Evolutionary conservation across 768 basidiomycete species (phyloP).

Genomic region (Boletus rubescentipes): DNA sequence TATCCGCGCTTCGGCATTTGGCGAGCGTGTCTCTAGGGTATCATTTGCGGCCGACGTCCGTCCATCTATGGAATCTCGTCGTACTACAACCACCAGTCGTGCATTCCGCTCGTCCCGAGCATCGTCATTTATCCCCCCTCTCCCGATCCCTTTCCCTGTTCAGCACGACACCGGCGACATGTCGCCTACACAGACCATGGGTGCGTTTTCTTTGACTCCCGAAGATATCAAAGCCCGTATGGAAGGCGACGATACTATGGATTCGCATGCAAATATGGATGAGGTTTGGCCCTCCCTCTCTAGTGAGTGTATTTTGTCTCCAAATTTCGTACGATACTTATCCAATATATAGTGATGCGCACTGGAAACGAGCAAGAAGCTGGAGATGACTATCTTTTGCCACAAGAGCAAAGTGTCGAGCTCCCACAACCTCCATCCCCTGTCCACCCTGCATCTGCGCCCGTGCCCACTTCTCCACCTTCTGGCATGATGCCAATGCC

Average conservation of each 20-base stretch:
- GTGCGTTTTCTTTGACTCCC: slow-evolving; percentile 44
- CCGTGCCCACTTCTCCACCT: slow-evolving; percentile 35
- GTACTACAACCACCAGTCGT: slow-evolving; percentile 41
- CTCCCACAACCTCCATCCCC: slow-evolving; percentile 37
- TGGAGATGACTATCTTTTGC: slow-evolving; percentile 48
- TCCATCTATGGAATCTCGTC: slow-evolving; percentile 45
- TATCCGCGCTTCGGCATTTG: slow-evolving; percentile 48
- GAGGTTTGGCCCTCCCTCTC: slow-evolving; percentile 69
- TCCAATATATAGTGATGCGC: slow-evolving; percentile 62
- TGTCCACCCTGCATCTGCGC: slow-evolving; percentile 22
- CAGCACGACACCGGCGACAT: slow-evolving; percentile 31
- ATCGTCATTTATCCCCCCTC: slow-evolving; percentile 40
- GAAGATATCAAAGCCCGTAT: slow-evolving; percentile 65
- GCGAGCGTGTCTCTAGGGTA: slow-evolving; percentile 57
- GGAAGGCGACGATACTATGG: slow-evolving; percentile 31
- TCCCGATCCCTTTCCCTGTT: slow-evolving; percentile 31
- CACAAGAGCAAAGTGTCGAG: slow-evolving; percentile 24
- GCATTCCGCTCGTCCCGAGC: slow-evolving; percentile 44
- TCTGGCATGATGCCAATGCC: slow-evolving; percentile 41
- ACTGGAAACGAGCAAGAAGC: slow-evolving; percentile 40
- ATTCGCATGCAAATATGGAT: slow-evolving; percentile 43
- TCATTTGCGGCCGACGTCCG: slow-evolving; percentile 68
- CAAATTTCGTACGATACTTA: slow-evolving; percentile 4
- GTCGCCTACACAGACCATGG: slow-evolving; percentile 45
- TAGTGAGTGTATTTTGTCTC: slow-evolving; percentile 41